Percentiles rank a stretch among this genome's conserved stretches.
Evolutionary conservation across 2,329 filamentous ascomycete species (phyloP).

Genomic region (Fusarium napiforme): DNA sequence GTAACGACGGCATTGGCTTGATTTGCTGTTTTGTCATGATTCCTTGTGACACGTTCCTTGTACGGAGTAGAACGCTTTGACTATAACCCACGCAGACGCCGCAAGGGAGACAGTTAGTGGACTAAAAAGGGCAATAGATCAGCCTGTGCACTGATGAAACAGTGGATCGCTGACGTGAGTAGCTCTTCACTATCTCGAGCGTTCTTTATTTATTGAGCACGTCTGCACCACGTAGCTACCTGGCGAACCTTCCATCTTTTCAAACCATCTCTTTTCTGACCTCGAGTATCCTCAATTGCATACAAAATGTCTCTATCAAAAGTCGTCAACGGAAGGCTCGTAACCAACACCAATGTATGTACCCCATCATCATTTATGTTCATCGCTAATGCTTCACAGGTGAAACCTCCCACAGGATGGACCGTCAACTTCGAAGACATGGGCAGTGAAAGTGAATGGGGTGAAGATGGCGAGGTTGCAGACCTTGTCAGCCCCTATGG

Average conservation of each 20-base stretch:
- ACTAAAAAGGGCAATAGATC: not conserved
- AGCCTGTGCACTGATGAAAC: not conserved
- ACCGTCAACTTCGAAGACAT: not conserved
- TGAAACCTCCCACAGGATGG: not conserved
- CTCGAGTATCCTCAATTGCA: rapidly evolving
- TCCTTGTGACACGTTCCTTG: not conserved
- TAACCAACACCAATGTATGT: not conserved
- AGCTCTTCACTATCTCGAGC: not conserved
- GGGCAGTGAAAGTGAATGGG: not conserved
- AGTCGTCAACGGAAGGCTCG: not conserved
- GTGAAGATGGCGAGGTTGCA: not conserved
- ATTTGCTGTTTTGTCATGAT: not conserved
- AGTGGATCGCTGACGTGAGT: too few species aligned
- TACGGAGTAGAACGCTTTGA: not conserved
- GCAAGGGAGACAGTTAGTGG: not conserved
- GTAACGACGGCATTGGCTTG: not conserved
- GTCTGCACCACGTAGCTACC: too few species aligned
- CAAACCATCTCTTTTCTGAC: rapidly evolving
- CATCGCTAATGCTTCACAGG: not conserved
- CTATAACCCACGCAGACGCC: too few species aligned
- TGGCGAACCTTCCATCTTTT: too few species aligned
- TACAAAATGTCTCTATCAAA: not conserved
- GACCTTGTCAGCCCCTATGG: not conserved
- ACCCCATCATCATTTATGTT: rapidly evolving
- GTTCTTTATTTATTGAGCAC: not conserved